phyloP scores from a whole-genome alignment of 495 filamentous ascomycete species.

The Penicillium samsonianum region DNA sequence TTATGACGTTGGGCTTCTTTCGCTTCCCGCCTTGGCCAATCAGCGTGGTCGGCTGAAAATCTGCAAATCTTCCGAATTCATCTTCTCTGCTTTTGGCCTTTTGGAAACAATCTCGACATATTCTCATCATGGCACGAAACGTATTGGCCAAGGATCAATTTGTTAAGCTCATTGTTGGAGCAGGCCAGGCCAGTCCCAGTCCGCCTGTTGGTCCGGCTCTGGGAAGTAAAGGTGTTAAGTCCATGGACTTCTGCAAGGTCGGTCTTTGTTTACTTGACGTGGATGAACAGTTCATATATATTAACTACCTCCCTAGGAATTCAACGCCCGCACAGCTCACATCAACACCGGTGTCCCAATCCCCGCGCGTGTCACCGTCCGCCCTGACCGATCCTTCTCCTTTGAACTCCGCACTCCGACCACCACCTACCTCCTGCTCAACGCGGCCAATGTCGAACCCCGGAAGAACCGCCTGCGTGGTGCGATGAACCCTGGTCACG shows the following conservation, averaged over 20 bases:
- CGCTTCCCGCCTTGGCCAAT: conserved; percentile 30
- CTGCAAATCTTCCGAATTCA: conserved; percentile 15
- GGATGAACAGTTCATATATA: not conserved
- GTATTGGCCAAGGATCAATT: conserved; percentile 74
- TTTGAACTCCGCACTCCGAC: conserved; percentile 94
- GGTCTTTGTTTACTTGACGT: conserved; percentile 14
- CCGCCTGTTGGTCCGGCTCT: conserved; percentile 97
- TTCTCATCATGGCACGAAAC: conserved; percentile 72
- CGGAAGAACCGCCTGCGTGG: conserved; percentile 79
- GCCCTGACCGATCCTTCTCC: conserved; percentile 87
- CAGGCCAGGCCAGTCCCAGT: conserved; percentile 92
- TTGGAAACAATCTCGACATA: not conserved
- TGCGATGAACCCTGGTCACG: conserved; percentile 74
- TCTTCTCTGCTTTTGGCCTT: not conserved
- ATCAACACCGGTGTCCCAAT: conserved; percentile 83
- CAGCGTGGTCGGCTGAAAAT: conserved; percentile 26
- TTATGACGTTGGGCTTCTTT: conserved; percentile 30
- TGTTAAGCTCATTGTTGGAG: conserved; percentile 97
- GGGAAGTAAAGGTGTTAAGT: conserved; percentile 97
- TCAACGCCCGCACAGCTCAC: conserved; percentile 91
- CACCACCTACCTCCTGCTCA: conserved; percentile 82
- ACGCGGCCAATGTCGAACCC: conserved; percentile 74
- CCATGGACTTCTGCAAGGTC: conserved; percentile 99
- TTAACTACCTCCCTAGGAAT: conserved; percentile 65
- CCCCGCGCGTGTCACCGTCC: conserved; percentile 85